Evolutionary conservation across 2,329 filamentous ascomycete genomes (phyloP).

Genomic region (Monilinia vaccinii-corymbosi): DNA sequence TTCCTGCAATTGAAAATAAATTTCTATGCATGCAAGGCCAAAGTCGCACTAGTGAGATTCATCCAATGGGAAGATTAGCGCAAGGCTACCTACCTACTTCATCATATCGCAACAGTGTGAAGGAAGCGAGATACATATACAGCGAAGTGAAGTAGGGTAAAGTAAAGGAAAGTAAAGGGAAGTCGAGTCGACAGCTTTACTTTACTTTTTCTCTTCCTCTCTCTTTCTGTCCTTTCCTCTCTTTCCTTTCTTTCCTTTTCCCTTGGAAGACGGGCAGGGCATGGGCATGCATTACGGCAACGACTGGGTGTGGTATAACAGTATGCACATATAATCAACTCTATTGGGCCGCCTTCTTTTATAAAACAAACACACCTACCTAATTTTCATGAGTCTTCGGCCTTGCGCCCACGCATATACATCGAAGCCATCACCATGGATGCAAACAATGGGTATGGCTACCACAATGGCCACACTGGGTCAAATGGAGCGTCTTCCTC

Average conservation of each 20-base stretch:
- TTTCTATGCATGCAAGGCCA: slow-evolving; percentile 2
- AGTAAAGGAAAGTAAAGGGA: too few relatives aligned
- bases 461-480: slow-evolving; percentile 1
- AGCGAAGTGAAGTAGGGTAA: background rate
- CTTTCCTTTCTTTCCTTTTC: too few relatives aligned
- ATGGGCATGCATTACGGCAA: background rate
- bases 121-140: too few relatives aligned
- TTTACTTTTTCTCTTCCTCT: too few relatives aligned
- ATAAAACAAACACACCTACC: background rate
- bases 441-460: slow-evolving; percentile 1
- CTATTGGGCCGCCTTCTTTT: background rate
- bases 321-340: background rate
- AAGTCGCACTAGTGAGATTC: background rate
- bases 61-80: slow-evolving; percentile 5
- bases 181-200: too few relatives aligned
- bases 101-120: too few relatives aligned
- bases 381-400: background rate
- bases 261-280: background rate
- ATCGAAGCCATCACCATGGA: slow-evolving; percentile 1
- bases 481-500: background rate
- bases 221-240: too few relatives aligned
- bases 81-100: slow-evolving; percentile 17
- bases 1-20: slow-evolving; percentile 5
- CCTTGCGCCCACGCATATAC: background rate
- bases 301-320: background rate